Conservation (phyloP, 129 eudicot species). For the Helianthus tuberosus region DNA sequence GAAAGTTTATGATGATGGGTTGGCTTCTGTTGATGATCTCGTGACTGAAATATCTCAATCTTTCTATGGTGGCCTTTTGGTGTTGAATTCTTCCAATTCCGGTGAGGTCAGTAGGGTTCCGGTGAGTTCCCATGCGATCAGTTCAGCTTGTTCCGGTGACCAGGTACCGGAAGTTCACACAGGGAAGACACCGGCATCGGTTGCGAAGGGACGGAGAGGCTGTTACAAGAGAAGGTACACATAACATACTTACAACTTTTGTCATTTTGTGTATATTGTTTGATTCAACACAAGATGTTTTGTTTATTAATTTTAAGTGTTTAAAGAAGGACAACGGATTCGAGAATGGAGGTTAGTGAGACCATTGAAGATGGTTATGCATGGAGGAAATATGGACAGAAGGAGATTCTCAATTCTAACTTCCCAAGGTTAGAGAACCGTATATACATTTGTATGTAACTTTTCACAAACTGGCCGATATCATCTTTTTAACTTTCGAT, state of each 20-base stretch:
- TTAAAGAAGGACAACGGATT: conserved; percentile 44
- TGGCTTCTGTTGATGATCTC: conserved; percentile 37
- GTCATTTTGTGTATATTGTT: not conserved
- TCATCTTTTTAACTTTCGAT: too few relatives aligned
- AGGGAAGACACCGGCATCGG: conserved; percentile 36
- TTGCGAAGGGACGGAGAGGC: conserved; percentile 59
- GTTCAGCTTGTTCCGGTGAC: not conserved
- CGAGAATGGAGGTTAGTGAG: conserved; percentile 28
- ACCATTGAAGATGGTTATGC: conserved; percentile 54
- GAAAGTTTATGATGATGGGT: conserved; percentile 22
- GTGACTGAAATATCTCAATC: conserved; percentile 43
- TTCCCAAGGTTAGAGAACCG: conserved; percentile 49
- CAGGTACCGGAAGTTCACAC: conserved; percentile 32
- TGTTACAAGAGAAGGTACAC: conserved; percentile 57
- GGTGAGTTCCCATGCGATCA: conserved; percentile 21
- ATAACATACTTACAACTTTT: not conserved
- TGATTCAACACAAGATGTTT: not conserved
- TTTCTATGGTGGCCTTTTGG: conserved; percentile 42
- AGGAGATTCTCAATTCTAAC: conserved; percentile 49
- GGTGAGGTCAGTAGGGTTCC: conserved; percentile 34
- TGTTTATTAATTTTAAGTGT: not conserved
- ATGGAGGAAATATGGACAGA: conserved; percentile 85
- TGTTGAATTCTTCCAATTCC: conserved; percentile 27
- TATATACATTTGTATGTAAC: too few relatives aligned
- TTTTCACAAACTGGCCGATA: too few relatives aligned